These are phyloP conservation scores for Aspergillus pseudoglaucus DNA, from an alignment of 2,329 filamentous ascomycete genomes.

Conservation along the genomic window DNA sequence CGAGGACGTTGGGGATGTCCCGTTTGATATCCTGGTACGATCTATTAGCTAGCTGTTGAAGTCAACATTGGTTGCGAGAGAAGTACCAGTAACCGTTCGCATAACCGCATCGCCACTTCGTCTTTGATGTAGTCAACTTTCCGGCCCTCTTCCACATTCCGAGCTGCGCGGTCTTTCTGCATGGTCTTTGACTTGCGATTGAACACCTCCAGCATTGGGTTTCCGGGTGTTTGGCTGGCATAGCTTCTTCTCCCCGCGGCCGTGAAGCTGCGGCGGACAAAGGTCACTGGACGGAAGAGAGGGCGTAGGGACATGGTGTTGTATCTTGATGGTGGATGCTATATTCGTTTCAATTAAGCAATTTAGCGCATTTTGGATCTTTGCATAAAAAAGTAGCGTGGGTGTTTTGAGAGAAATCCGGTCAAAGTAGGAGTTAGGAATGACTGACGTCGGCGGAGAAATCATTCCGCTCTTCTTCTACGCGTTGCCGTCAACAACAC, in stretches of 20 bases:
- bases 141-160: conserved; percentile 63
- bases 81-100: conserved; percentile 76
- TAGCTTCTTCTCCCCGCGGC: conserved; percentile 47
- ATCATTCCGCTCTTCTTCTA: background rate
- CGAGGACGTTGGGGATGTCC: conserved; percentile 73
- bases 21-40: conserved; percentile 76
- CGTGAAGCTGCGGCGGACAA: conserved; percentile 13
- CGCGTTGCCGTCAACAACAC: background rate
- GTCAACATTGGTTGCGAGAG: background rate
- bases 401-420: background rate
- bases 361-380: background rate
- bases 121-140: conserved; percentile 89
- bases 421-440: background rate
- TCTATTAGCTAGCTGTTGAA: background rate
- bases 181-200: conserved; percentile 80
- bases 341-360: background rate
- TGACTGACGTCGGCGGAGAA: conserved; percentile 1
- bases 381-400: background rate
- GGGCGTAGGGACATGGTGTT: conserved; percentile 20
- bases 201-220: conserved; percentile 82
- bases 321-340: background rate
- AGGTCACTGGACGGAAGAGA: conserved; percentile 7
- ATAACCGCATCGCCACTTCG: conserved; percentile 77
- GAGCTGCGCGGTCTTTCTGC: conserved; percentile 80
- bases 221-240: conserved; percentile 70